phyloP scores from a whole-genome alignment of 2,329 filamentous ascomycete genomes.

The Claviceps paspali region DNA sequence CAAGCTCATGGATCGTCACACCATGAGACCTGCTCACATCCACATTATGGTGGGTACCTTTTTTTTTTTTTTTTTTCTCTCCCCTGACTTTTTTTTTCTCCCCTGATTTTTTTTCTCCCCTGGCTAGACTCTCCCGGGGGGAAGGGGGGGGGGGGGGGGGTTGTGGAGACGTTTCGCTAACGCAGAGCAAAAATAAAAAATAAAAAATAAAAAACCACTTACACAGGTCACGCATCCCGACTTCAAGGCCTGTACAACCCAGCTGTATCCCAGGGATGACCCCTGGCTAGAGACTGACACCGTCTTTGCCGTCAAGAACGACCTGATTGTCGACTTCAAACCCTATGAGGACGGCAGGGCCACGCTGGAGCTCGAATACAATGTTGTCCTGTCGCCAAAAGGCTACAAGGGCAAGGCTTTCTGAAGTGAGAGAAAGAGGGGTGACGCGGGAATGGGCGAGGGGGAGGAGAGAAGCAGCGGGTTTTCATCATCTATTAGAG shows the following conservation, averaged over 20 bases:
- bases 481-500: too few species aligned
- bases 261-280: slow-evolving; percentile 58
- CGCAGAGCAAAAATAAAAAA: too few species aligned
- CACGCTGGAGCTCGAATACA: slow-evolving; percentile 24
- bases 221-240: slow-evolving; percentile 45
- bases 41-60: slow-evolving; percentile 40
- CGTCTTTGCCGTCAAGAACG: slow-evolving; percentile 39
- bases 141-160: too few species aligned
- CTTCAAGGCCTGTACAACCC: slow-evolving; percentile 58
- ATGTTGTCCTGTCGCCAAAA: slow-evolving; percentile 28
- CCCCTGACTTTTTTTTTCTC: too few species aligned
- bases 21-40: slow-evolving; percentile 34
- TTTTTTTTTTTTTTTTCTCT: too few species aligned
- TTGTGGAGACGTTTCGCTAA: too few species aligned
- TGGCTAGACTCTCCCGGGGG: too few species aligned
- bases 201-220: too few species aligned
- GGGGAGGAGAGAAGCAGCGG: too few species aligned
- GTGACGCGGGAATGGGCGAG: too few species aligned
- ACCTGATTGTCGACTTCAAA: slow-evolving; percentile 34
- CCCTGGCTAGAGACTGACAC: slow-evolving; percentile 39
- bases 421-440: too few species aligned
- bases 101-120: too few species aligned
- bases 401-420: slow-evolving; percentile 26
- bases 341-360: slow-evolving; percentile 26
- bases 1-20: slow-evolving; percentile 30